phyloP scores from a whole-genome alignment of 1,284 basidiomycete species.

The Pseudozyma sp. region DNA sequence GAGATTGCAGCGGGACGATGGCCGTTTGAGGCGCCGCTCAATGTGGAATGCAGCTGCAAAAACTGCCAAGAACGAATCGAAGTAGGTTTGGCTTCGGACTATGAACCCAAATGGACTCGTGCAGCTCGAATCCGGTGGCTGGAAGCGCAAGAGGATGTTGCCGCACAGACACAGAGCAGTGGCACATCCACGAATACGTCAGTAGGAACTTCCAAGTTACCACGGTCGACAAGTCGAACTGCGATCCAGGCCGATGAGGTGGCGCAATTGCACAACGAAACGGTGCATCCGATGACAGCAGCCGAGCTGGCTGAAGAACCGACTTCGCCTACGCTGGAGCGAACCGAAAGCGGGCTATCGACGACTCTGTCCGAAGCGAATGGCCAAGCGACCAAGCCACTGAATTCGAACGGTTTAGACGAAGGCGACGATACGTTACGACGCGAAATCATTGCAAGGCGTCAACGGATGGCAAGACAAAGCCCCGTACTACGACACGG shows the following conservation, averaged over 20 bases:
- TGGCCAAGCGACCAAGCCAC: neutral
- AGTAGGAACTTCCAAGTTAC: neutral
- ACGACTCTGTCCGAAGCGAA: neutral
- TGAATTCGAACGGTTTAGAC: slow-evolving; percentile 23
- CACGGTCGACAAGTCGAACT: slow-evolving; percentile 22
- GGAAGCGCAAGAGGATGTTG: slow-evolving; percentile 29
- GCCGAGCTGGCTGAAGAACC: slow-evolving; percentile 39
- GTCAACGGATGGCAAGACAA: slow-evolving; percentile 26
- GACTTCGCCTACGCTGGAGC: slow-evolving; percentile 15
- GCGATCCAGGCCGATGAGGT: slow-evolving; percentile 48
- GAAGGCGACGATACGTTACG: slow-evolving; percentile 38
- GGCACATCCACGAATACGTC: neutral
- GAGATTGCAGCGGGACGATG: slow-evolving; percentile 37
- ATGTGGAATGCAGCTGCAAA: slow-evolving; percentile 46
- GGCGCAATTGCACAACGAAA: slow-evolving; percentile 36
- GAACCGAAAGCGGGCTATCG: neutral
- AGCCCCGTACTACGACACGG: slow-evolving; percentile 35
- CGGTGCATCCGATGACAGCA: slow-evolving; percentile 28
- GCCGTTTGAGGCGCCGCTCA: slow-evolving; percentile 45
- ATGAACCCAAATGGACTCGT: slow-evolving; percentile 39
- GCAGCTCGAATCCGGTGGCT: slow-evolving; percentile 40
- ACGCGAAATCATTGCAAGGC: slow-evolving; percentile 29
- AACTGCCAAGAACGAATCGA: slow-evolving; percentile 41
- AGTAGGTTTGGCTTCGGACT: slow-evolving; percentile 31
- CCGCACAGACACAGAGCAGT: neutral